Evolutionary conservation across 2,329 filamentous ascomycete genomes (phyloP).

Genomic region (Tolypocladium inflatum): DNA sequence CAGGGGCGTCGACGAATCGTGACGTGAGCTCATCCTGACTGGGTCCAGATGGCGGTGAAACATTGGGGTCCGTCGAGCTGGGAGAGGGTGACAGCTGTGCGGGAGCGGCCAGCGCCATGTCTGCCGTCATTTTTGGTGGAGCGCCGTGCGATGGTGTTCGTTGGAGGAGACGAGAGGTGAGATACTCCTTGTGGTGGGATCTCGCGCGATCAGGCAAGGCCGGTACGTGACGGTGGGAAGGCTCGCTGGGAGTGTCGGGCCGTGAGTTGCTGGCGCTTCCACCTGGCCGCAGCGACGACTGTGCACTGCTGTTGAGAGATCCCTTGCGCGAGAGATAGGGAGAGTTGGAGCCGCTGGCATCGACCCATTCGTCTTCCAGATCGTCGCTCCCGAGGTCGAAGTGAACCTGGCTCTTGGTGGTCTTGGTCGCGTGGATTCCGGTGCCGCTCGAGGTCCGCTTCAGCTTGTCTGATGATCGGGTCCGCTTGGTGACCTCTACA

Average conservation of each 20-base stretch:
- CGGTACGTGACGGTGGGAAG: conserved; percentile 5
- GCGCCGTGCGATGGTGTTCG: conserved; percentile 52
- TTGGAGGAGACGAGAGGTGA: conserved; percentile 59
- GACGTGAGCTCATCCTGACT: conserved; percentile 44
- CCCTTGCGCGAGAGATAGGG: conserved; percentile 40
- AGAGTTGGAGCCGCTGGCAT: conserved; percentile 54
- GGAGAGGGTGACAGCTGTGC: conserved; percentile 26
- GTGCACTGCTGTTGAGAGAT: conserved; percentile 40
- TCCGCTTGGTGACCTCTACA: conserved; percentile 43
- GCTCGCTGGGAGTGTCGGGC: conserved; percentile 23
- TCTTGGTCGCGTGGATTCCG: conserved; percentile 30
- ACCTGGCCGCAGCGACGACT: conserved; percentile 32
- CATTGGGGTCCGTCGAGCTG: conserved; percentile 16
- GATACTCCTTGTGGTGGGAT: conserved; percentile 50
- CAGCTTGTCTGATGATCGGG: conserved; percentile 40
- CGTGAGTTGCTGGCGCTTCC: conserved; percentile 22
- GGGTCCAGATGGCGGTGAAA: conserved; percentile 18
- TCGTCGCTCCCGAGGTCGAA: conserved; percentile 51
- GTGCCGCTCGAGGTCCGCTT: conserved; percentile 45
- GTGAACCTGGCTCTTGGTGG: conserved; percentile 44
- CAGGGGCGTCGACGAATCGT: conserved; percentile 45
- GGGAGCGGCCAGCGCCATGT: conserved; percentile 33
- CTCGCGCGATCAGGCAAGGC: conserved; percentile 29
- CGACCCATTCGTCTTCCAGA: conserved; percentile 52
- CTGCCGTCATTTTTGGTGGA: conserved; percentile 55